A percentile compares a stretch with the other conserved stretches of the same genome.
Conservation (phyloP, 192 early-diverging fungal species). For the Phycomyces blakesleeanus region DNA sequence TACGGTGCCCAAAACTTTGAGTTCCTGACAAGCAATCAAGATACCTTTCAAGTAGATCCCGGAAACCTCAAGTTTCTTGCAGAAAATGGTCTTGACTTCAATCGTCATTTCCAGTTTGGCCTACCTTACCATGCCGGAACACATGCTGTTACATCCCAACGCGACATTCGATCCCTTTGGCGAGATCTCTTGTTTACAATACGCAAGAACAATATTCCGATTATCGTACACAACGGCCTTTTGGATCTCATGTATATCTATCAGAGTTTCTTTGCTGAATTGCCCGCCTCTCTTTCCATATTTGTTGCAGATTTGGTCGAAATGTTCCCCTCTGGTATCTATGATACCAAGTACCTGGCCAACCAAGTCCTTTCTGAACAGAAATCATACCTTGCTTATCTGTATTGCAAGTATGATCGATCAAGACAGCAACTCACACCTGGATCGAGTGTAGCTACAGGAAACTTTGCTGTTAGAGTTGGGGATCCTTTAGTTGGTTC, state of each 20-base stretch:
- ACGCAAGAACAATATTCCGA: slow-evolving; percentile 44
- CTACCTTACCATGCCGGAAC: slow-evolving; percentile 74
- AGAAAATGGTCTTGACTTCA: slow-evolving; percentile 85
- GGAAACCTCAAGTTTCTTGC: slow-evolving; percentile 75
- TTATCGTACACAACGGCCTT: slow-evolving; percentile 93
- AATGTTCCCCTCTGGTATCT: slow-evolving; percentile 86
- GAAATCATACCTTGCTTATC: slow-evolving; percentile 63
- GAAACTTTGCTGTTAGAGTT: no score
- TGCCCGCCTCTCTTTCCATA: slow-evolving; percentile 64
- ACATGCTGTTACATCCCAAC: neutral
- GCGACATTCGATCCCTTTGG: slow-evolving; percentile 8
- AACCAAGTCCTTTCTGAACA: slow-evolving; percentile 64
- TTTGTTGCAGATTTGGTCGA: slow-evolving; percentile 75
- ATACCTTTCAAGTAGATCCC: slow-evolving; percentile 59
- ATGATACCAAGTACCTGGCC: slow-evolving; percentile 90
- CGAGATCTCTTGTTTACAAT: slow-evolving; percentile 4
- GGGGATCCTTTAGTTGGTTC: neutral
- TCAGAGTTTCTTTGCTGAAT: slow-evolving; percentile 76
- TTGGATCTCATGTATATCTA: slow-evolving; percentile 93
- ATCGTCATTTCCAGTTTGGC: slow-evolving; percentile 67
- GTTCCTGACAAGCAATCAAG: slow-evolving; percentile 12
- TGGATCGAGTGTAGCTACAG: neutral
- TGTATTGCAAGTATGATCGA: slow-evolving; percentile 57
- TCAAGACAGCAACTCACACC: neutral
- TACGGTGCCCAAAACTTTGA: slow-evolving; percentile 57